These are phyloP conservation scores for Psophocarpus tetragonolobus DNA, from an alignment of 306 rosid genomes.

Conservation along the genomic window DNA sequence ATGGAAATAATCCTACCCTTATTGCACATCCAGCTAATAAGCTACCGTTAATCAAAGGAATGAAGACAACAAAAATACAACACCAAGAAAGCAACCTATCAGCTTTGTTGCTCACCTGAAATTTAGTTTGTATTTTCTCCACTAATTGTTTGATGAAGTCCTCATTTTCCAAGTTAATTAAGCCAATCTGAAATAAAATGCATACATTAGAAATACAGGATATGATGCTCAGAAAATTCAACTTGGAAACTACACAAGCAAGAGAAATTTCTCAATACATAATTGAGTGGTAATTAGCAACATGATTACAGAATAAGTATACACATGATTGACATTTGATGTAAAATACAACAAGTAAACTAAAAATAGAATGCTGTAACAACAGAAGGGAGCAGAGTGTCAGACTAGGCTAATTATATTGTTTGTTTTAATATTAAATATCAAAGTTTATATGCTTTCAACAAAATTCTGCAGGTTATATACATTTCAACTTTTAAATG, in stretches of 20 bases:
- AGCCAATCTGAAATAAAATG: conserved; percentile 66
- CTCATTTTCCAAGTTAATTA: conserved; percentile 85
- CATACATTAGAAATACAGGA: background rate
- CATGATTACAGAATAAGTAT: background rate
- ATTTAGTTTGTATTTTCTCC: conserved; percentile 58
- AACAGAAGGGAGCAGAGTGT: background rate
- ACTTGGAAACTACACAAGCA: background rate
- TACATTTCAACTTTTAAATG: conserved; percentile 20
- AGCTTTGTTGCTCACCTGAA: conserved; percentile 70
- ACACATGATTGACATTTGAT: conserved; percentile 17
- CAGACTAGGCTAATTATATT: conserved; percentile 3
- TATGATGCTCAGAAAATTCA: conserved; percentile 26
- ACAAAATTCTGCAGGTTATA: conserved; percentile 12
- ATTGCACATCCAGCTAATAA: conserved; percentile 1
- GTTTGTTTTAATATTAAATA: conserved; percentile 8
- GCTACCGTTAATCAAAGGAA: background rate
- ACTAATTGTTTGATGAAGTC: conserved; percentile 68
- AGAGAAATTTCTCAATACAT: conserved; percentile 9
- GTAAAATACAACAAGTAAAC: background rate
- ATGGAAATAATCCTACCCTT: conserved; percentile 8
- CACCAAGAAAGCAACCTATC: conserved; percentile 20
- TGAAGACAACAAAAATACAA: conserved; percentile 22
- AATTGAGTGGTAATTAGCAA: conserved; percentile 15
- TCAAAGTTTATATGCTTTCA: background rate
- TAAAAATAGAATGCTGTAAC: background rate